Percentiles rank a stretch among this genome's conserved stretches.
Evolutionary conservation across 805 yeast genomes (phyloP).

Genomic region (Martiniozyma abietophila): DNA sequence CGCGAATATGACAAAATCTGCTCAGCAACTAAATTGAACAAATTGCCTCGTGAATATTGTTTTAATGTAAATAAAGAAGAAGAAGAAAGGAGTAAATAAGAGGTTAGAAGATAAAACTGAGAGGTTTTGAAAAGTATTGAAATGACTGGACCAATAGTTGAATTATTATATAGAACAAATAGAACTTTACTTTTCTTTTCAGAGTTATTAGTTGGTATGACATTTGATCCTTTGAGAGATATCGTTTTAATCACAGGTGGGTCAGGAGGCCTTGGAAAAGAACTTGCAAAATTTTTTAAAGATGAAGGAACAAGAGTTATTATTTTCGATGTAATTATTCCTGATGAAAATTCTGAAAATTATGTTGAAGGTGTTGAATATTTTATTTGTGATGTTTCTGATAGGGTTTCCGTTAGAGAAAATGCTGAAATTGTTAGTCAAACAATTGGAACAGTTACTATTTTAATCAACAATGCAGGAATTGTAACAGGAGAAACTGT

Average conservation of each 20-base stretch:
- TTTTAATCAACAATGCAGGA: constrained; percentile 83
- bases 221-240: constrained; percentile 45
- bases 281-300: constrained; percentile 41
- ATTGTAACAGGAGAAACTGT: constrained; percentile 52
- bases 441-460: constrained; percentile 52
- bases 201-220: constrained; percentile 38
- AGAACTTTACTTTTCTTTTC: constrained; percentile 25
- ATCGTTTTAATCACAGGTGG: constrained; percentile 82
- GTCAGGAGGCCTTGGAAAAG: constrained; percentile 64
- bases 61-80: neutral
- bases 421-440: constrained; percentile 32
- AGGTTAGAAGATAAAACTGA: neutral
- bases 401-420: constrained; percentile 33
- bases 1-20: too few species aligned
- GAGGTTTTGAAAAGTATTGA: neutral
- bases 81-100: neutral
- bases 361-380: constrained; percentile 37
- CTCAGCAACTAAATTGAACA: too few species aligned
- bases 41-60: too few species aligned
- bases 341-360: constrained; percentile 26
- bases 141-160: constrained; percentile 25
- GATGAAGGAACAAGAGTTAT: constrained; percentile 42
- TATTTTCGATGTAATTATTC: constrained; percentile 52
- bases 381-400: constrained; percentile 63
- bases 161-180: constrained; percentile 20